phyloP scores from a whole-genome alignment of 805 yeast species.

The Saccharomycopsis selenospora region DNA sequence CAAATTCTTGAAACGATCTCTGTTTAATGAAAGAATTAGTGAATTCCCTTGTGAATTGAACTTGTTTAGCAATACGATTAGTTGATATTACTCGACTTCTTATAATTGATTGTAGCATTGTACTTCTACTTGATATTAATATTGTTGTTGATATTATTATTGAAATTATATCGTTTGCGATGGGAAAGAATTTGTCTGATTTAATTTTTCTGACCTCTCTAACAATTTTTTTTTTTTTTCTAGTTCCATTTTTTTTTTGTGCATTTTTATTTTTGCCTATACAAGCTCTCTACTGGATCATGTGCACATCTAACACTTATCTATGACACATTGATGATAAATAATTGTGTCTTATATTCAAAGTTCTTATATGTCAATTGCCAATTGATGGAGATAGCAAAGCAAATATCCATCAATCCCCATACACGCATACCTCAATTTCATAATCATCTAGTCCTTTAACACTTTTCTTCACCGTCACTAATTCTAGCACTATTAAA shows the following conservation, averaged over 20 bases:
- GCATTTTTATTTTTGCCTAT: not conserved
- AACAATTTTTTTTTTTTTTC: not conserved
- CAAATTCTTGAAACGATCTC: too few relatives aligned
- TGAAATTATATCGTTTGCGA: not conserved
- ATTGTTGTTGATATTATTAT: not conserved
- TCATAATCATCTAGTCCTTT: too few relatives aligned
- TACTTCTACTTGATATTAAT: not conserved
- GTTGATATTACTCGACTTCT: not conserved
- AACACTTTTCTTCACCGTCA: too few relatives aligned
- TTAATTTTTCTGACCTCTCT: not conserved
- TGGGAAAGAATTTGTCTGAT: not conserved
- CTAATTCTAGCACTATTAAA: too few relatives aligned
- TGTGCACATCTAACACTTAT: not conserved
- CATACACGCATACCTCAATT: too few relatives aligned
- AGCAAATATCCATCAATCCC: too few relatives aligned
- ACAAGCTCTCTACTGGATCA: too few relatives aligned
- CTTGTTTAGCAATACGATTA: not conserved
- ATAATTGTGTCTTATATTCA: too few relatives aligned
- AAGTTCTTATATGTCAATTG: too few relatives aligned
- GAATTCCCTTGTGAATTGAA: not conserved
- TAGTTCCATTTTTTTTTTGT: conserved; percentile 2
- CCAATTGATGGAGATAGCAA: too few relatives aligned
- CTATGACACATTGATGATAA: too few relatives aligned
- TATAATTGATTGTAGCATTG: not conserved
- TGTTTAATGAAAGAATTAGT: not conserved